Percentiles rank a stretch among this genome's conserved stretches.
These are phyloP conservation scores for Fusarium poae DNA, from an alignment of 2,329 filamentous ascomycete genomes.

Conservation along the genomic window DNA sequence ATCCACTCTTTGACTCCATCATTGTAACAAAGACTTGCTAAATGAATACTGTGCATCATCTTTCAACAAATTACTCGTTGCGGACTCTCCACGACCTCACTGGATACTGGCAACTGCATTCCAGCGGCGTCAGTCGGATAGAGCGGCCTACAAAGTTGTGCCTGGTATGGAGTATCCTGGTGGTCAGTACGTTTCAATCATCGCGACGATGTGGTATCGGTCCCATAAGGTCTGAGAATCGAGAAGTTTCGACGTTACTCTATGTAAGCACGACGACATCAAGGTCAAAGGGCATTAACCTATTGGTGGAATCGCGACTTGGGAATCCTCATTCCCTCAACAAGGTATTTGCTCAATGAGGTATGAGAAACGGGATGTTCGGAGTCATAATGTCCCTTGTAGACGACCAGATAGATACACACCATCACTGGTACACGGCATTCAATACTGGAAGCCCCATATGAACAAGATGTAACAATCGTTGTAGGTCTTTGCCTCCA, in stretches of 20 bases:
- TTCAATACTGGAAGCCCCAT: neutral
- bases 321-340: no score
- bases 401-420: neutral
- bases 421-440: neutral
- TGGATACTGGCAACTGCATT: neutral
- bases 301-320: neutral
- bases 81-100: neutral
- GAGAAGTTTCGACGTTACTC: neutral
- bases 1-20: neutral
- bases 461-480: neutral
- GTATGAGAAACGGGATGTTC: neutral
- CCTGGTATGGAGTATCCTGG: neutral
- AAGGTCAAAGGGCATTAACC: neutral
- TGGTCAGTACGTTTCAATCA: neutral
- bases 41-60: neutral
- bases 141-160: fast-evolving
- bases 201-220: neutral
- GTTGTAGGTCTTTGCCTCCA: neutral
- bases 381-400: no score
- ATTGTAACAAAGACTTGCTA: neutral
- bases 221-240: neutral
- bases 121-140: neutral
- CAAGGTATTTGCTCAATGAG: neutral
- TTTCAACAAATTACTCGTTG: neutral
- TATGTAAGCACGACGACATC: neutral